Base-by-base conservation (phyloP, 495 filamentous ascomycete species). In the Xylaria longipes region DNA sequence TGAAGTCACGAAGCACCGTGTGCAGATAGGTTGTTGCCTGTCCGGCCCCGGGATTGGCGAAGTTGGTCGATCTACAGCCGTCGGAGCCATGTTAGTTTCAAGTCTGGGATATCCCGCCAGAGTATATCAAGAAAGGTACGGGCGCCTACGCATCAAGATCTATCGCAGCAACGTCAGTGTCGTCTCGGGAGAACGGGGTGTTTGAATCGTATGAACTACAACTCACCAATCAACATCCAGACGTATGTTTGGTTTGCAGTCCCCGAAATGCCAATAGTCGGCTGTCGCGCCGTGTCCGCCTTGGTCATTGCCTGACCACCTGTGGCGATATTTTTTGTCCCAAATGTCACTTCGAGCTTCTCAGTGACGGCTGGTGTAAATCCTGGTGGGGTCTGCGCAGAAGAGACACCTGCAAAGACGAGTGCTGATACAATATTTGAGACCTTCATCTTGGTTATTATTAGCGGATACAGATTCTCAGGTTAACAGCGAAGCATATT, bases 1-100 rank as follows among this genome's bases (percentile, higher is more conserved):
- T 84, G 79, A 80, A 85, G 73, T 84, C 84, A 8, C 79, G 73
- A 66, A 87, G 79, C 63, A 87, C 73, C 35, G 81, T 83, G 77
- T 87, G 85, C 1, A 86, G 77, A 66, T 83, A 82, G 1, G 78
- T 83, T 27, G 78, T 66, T 33, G 76, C 82, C 25, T 76, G 73
- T 3, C 79, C 81, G 22, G 75, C 74, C 27, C 35, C 66, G 61
- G 82, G 81, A 69, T 81, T 82, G 39, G 74, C 65, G 75, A 82
- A 82, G 74, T 80, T 81, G 68, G 78, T 77, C 6, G 82, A 81
- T 60, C 80, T 83, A 39, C 29, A n/a, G 29, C 3, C 43, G 9
- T 37, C 45, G 70, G 60, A 67, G 52, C 39, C 20, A 43, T 12
- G 43, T 52, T n/a, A 63, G 11, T 20, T 20, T 11, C 17, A n/a